Base-by-base conservation (phyloP, 2,329 filamentous ascomycete species). In the Domatiomyces catenatus region DNA sequence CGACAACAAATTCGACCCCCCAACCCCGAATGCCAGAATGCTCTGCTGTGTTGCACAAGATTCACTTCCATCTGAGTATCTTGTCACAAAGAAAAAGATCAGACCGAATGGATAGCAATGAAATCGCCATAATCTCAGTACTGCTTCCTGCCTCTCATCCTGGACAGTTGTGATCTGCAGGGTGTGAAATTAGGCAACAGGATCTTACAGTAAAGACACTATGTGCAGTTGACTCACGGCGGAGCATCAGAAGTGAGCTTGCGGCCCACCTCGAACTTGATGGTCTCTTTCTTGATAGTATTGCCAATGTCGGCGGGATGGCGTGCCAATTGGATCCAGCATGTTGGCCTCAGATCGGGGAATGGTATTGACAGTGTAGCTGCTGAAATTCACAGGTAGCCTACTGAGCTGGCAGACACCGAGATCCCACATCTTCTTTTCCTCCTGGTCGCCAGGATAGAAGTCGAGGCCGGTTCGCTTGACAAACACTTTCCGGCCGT, bases 401-500 rank as follows among this genome's bases (percentile, higher is more conserved):
- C 15, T 15, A 39, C 32, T 12, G 32, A 39, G 32, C 32, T 32
- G 8, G 17, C 10, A 47, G 45, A 12, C 19, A 28, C 45, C 45
- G 20, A 47, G 45, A 18, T 18, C 17, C 17, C 26, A 18, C 45
- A 47, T 47, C 45, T 47, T 47, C 7, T 26, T 17, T 17, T 24
- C 45, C 17, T 24, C 26, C 19, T 47, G 20, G 17, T 47, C 45
- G 32, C 12, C 32, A 39, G 32, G 10, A 15, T 39, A 39, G 10
- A 39, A 15, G 32, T 39, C 5, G 32, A 39, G 10, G 10, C 12
- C 32, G 10, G 32, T 15, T 39, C 32, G 32, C 15, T 15, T 10
- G 26, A 47, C 28, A 17, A 8, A 47, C 26, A 26, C 20, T 8
- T 47, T 24, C 56, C 56, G 56, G 17, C 53, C 56, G 26, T 49